Base-by-base conservation (phyloP, 805 yeast species). In the Ogataea pini region DNA sequence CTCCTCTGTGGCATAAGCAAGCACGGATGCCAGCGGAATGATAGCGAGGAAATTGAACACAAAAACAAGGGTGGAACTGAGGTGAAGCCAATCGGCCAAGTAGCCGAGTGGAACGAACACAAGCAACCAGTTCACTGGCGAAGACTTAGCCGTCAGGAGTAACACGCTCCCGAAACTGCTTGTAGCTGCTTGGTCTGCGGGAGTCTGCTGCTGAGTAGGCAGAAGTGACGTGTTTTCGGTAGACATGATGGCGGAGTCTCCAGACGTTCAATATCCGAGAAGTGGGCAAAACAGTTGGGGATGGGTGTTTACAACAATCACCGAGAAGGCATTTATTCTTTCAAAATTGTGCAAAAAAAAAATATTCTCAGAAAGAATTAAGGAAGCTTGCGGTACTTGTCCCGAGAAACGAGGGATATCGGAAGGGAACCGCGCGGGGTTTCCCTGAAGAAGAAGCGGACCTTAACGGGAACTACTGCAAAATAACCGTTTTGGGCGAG, bases 1-100 rank as follows among this genome's bases (percentile, higher is more conserved):
- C 61, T 90, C 96, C 67, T 94, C 99, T 4, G 99, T 94, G 34
- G 97, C 95, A 70, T 76, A 89, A 0, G 97, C 95, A 49, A 94
- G 73, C 18, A 92, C 75, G 1, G 95, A 85, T 6, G 99, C 98
- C 60, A 94, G 73, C 13, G 98, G 98, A 36, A 94, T 82, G 58
- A 92, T 92, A 29, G 96, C 96, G 45, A 87, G 63, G 72, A 92
- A 94, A 66, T 92, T 92, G 58, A 89, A 69, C 63, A 78, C 63
- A 62, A 92, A 92, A 1, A 83, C 71, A 58, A 63, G 72, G 55
- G 73, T 71, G 44, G 85, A 71, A 4, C 81, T 70, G 73, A 83
- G 76, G 14, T 71, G 75, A 13, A 83, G 60, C 40, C 63, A 64
- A 3, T 91, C 96, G 28, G 91, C 83, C n/a, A 80, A 36, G 12